Evolutionary conservation across 2,329 filamentous ascomycete species (phyloP).

Genomic region (Alternaria longipes): DNA sequence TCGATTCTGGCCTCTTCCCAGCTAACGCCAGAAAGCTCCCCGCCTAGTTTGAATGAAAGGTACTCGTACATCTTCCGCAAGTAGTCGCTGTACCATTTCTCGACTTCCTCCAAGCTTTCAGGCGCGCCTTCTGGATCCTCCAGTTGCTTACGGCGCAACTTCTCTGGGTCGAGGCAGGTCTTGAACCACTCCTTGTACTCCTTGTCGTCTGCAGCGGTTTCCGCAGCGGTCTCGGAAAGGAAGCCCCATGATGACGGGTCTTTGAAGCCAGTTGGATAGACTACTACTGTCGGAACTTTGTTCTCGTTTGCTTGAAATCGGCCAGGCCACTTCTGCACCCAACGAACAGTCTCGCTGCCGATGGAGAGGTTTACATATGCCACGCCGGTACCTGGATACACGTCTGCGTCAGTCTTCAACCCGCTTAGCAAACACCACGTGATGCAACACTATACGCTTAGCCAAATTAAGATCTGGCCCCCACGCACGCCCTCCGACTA

Average conservation of each 20-base stretch:
- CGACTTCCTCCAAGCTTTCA: constrained; percentile 54
- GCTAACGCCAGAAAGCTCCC: constrained; percentile 50
- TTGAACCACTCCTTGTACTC: constrained; percentile 64
- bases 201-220: constrained; percentile 55
- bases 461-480: not conserved
- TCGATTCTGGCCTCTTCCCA: constrained; percentile 57
- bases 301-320: constrained; percentile 63
- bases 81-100: constrained; percentile 61
- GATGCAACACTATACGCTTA: constrained; percentile 6
- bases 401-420: constrained; percentile 2
- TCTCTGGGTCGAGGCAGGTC: constrained; percentile 62
- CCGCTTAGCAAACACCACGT: constrained; percentile 9
- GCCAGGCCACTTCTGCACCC: constrained; percentile 63
- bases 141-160: constrained; percentile 55
- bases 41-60: constrained; percentile 52
- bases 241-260: constrained; percentile 63
- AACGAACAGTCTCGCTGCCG: constrained; percentile 44
- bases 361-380: constrained; percentile 50
- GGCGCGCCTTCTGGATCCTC: constrained; percentile 58
- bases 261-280: constrained; percentile 55
- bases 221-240: constrained; percentile 54
- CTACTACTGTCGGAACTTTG: constrained; percentile 63
- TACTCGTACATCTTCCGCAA: constrained; percentile 60
- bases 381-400: constrained; percentile 47
- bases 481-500: not conserved